Percentiles rank a stretch among this genome's conserved stretches.
phyloP scores from a whole-genome alignment of 2,329 filamentous ascomycete genomes.

The Pestalotiopsis sp. region DNA sequence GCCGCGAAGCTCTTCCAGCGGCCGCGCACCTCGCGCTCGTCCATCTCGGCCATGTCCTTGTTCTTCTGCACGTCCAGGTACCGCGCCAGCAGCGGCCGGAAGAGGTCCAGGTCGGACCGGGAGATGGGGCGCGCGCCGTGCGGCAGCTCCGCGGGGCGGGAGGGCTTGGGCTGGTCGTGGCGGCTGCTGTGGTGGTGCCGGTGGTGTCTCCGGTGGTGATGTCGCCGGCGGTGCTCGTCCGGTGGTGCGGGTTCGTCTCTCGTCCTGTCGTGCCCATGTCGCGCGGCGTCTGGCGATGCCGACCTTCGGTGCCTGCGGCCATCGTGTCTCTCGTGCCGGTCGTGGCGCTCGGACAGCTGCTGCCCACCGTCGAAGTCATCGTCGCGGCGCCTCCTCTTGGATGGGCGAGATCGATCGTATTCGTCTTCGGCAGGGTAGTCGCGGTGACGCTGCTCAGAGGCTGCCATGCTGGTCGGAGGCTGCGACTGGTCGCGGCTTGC shows the following conservation, averaged over 20 bases:
- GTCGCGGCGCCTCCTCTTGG: not conserved
- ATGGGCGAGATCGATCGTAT: not conserved
- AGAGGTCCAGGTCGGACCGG: constrained; percentile 68
- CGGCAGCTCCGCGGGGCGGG: constrained; percentile 53
- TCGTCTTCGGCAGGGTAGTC: not conserved
- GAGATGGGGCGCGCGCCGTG: constrained; percentile 67
- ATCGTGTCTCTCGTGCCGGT: not conserved
- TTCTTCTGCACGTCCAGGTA: constrained; percentile 91
- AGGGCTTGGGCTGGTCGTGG: constrained; percentile 10
- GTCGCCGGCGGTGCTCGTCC: constrained; percentile 29
- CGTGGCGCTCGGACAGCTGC: not conserved
- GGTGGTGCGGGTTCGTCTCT: not conserved
- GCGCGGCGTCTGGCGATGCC: not conserved
- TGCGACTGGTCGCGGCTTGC: too few relatives aligned
- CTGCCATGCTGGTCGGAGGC: constrained; percentile 48
- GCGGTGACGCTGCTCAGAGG: not conserved
- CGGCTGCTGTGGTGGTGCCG: constrained; percentile 37
- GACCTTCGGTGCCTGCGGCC: not conserved
- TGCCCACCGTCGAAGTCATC: not conserved
- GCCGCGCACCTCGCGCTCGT: constrained; percentile 76
- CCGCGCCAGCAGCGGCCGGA: constrained; percentile 75
- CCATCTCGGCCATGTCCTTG: constrained; percentile 68
- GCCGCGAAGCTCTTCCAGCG: constrained; percentile 92
- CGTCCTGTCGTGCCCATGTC: not conserved
- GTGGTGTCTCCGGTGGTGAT: constrained; percentile 25